Base-by-base conservation (phyloP, 2,329 filamentous ascomycete genomes). In the Aurifilum marmelostoma region DNA sequence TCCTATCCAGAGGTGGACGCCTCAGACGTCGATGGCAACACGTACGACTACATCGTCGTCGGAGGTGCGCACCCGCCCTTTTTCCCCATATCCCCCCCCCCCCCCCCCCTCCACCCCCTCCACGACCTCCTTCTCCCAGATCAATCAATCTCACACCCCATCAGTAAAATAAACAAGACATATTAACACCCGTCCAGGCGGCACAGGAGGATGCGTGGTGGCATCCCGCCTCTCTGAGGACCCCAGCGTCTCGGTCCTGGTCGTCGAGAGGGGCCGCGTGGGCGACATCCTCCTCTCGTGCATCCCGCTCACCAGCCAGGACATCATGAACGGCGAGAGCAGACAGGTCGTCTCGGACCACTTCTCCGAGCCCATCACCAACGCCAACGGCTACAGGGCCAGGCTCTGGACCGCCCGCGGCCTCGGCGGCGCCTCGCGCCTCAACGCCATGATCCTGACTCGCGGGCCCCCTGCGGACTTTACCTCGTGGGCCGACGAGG, bases 141-240 rank as follows among this genome's bases (percentile, higher is more conserved):
- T n/a, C n/a, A n/a, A n/a, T n/a, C n/a, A n/a, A n/a, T n/a, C n/a
- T n/a, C n/a, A n/a, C n/a, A n/a, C n/a, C n/a, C n/a, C n/a, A n/a
- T n/a, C n/a, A n/a, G n/a, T n/a, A n/a, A n/a, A n/a, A n/a, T n/a
- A n/a, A n/a, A n/a, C n/a, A 27, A 59, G 16, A 21, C 29, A 14
- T 12, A n/a, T 47, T 4, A 34, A 63, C 18, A 4, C 37, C n/a
- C 41, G 11, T 37, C 16, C 56, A 63, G 61, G 61, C 27, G 61
- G 61, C 14, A 63, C 61, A 21, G 61, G 37, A 47, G 83, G 83
- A 37, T 83, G 82, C 74, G 81, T 82, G 2, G 69, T 85, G 63
- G 83, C 83, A 4, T 80, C 80, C 29, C 79, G 83, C 50, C 76
- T 85, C 1, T 79, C 76, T 18, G 79, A 82, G 67, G 77, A 80